Base-by-base conservation (phyloP, 2,329 filamentous ascomycete genomes). In the Nemania sp. region DNA sequence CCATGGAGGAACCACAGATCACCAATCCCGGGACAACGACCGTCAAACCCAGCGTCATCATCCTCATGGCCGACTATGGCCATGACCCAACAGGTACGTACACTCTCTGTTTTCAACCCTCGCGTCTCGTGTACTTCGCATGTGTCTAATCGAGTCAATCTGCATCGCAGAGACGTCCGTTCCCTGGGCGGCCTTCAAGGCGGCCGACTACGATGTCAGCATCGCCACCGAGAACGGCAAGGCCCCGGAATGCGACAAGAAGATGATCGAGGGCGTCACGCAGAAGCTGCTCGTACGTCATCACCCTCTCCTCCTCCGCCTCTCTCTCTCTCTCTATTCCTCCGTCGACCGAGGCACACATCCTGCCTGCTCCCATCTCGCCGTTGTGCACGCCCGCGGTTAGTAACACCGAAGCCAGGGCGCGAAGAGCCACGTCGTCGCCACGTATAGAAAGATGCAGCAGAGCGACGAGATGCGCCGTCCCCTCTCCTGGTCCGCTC, bases 61-160 rank as follows among this genome's bases (percentile, higher is more conserved):
- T 83, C 45, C 65, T 82, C 54, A 83, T 84, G 80, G 77, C 81
- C 43, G 81, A 84, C 66, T 83, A 83, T 62, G 81, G 81, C 45
- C 80, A 84, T 65, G 82, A 84, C 64, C 82, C 82, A 2, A 83
- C 81, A 46, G 81, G 82, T 83, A 64, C 40, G 64, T 34, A 63
- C 52, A 18, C 9, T 9, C 25, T 29, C 37, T 10, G n/a, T 34
- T 11, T 6, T 40, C 13, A 46, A 25, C 6, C 4, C 11, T 10
- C 13, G 20, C 3, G n/a, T n/a, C 21, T 12, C n/a, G n/a, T n/a
- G n/a, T n/a, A n/a, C n/a, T n/a, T n/a, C n/a, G n/a, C n/a, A n/a
- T n/a, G n/a, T n/a, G n/a, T 12, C 47, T 66, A 20, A 59, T 47
- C 18, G 5, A 6, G 35, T 17, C 20, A 35, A 37, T 52, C 11